Conservation (phyloP, 495 filamentous ascomycete species). For the Penicillium psychrofluorescens region DNA sequence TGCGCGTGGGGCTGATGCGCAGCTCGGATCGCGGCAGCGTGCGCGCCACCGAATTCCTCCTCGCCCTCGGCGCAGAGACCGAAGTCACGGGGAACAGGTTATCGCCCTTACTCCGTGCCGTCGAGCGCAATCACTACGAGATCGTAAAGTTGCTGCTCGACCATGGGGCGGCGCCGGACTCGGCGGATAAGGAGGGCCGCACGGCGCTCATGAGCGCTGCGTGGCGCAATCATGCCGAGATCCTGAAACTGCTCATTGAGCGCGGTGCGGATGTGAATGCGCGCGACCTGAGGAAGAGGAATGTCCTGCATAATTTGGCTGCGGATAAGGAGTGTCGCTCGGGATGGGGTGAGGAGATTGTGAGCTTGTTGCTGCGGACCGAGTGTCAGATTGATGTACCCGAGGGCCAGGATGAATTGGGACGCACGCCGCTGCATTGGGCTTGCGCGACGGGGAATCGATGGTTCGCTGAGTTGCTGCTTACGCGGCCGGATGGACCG, state of each 20-base stretch:
- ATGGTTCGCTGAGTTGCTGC: conserved; percentile 45
- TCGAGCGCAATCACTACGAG: conserved; percentile 42
- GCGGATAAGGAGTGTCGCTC: conserved; percentile 42
- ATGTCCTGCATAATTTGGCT: conserved; percentile 48
- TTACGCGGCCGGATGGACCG: conserved; percentile 34
- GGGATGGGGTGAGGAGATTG: conserved; percentile 45
- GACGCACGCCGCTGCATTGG: conserved; percentile 56
- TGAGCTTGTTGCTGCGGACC: conserved; percentile 36
- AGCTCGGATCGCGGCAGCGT: conserved; percentile 40
- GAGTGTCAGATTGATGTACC: conserved; percentile 35
- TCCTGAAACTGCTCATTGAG: conserved; percentile 41
- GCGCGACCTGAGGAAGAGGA: conserved; percentile 26
- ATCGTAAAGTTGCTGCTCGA: conserved; percentile 40
- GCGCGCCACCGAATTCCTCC: conserved; percentile 36
- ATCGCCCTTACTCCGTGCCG: conserved; percentile 42
- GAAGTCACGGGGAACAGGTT: conserved; percentile 31
- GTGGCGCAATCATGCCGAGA: conserved; percentile 45
- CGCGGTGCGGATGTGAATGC: conserved; percentile 45
- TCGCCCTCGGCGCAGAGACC: conserved; percentile 36
- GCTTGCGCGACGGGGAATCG: conserved; percentile 55
- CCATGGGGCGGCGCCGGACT: conserved; percentile 32
- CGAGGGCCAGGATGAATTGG: conserved; percentile 35
- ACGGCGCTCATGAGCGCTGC: conserved; percentile 56
- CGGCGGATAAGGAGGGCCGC: conserved; percentile 38
- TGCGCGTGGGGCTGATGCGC: conserved; percentile 45